These are phyloP conservation scores for Casuarina glauca DNA, from an alignment of 306 rosid genomes.

Conservation along the genomic window DNA sequence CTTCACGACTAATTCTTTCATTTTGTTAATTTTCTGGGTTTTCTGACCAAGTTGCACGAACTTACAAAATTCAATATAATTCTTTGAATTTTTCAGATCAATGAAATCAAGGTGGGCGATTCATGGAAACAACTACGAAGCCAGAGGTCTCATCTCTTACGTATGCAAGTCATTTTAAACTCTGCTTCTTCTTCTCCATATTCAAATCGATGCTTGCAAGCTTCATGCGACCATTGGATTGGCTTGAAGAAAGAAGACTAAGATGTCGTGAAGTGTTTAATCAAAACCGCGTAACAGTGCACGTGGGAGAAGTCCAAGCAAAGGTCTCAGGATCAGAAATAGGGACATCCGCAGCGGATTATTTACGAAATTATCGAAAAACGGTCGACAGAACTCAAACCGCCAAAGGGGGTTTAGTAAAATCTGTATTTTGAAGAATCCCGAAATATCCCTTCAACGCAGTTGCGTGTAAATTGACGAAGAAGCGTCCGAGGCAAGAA, in stretches of 20 bases:
- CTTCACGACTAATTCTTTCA: background rate
- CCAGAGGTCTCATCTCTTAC: background rate
- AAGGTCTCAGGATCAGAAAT: background rate
- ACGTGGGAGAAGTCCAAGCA: background rate
- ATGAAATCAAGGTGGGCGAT: background rate
- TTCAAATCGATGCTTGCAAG: background rate
- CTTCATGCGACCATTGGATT: too few relatives aligned
- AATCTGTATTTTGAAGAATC: slow-evolving; percentile 34
- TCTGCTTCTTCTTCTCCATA: background rate
- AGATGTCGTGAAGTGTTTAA: too few relatives aligned
- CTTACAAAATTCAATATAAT: too few relatives aligned
- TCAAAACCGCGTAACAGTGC: too few relatives aligned
- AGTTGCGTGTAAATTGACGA: slow-evolving; percentile 39
- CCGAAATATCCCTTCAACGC: slow-evolving; percentile 22
- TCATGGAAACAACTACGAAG: background rate
- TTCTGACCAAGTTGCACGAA: background rate
- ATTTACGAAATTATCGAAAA: background rate
- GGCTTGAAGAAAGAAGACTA: too few relatives aligned
- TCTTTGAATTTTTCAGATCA: background rate
- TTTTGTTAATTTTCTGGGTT: too few relatives aligned
- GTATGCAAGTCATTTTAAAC: background rate
- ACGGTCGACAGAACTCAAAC: slow-evolving; percentile 29
- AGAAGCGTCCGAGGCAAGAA: slow-evolving; percentile 58
- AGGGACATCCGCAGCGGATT: background rate
- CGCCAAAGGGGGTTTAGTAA: slow-evolving; percentile 25